Conservation (phyloP, 2,329 filamentous ascomycete genomes). For the Xylaria sp. region DNA sequence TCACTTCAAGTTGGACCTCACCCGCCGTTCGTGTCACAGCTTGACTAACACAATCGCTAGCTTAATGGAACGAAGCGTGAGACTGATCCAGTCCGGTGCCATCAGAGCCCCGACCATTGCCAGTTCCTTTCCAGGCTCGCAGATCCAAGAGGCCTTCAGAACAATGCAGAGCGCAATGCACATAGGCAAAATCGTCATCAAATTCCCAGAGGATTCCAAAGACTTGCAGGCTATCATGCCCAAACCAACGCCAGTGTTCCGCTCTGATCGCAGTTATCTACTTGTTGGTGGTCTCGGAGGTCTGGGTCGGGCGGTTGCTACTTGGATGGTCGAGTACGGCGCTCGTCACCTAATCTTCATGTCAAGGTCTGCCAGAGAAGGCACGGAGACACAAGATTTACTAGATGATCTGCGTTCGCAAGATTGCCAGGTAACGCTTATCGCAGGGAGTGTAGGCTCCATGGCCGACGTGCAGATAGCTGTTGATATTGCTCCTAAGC, state of each 20-base stretch:
- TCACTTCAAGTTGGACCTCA: not conserved
- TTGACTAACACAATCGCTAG: not conserved
- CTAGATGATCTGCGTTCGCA: too few species aligned
- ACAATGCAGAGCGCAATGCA: constrained; percentile 16
- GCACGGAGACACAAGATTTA: too few species aligned
- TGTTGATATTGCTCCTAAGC: too few species aligned
- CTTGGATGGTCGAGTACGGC: not conserved
- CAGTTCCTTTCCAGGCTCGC: too few species aligned
- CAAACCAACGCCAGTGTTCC: too few species aligned
- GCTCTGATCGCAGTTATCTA: not conserved
- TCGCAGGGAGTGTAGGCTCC: too few species aligned
- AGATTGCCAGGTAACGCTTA: not conserved
- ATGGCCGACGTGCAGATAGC: too few species aligned
- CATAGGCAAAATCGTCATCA: constrained; percentile 17
- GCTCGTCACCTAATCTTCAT: not conserved
- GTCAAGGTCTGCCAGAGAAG: too few species aligned
- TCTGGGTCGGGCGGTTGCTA: not conserved
- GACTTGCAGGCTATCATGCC: not conserved
- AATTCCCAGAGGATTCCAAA: not conserved
- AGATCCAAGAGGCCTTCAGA: constrained; percentile 2
- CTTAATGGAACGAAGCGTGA: not conserved
- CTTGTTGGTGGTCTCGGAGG: not conserved
- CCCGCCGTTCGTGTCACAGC: not conserved
- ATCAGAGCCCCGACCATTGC: constrained; percentile 5
- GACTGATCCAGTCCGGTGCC: not conserved